Evolutionary conservation across 2,329 filamentous ascomycete genomes (phyloP).

Genomic region (Cladosporium sphaerospermum): DNA sequence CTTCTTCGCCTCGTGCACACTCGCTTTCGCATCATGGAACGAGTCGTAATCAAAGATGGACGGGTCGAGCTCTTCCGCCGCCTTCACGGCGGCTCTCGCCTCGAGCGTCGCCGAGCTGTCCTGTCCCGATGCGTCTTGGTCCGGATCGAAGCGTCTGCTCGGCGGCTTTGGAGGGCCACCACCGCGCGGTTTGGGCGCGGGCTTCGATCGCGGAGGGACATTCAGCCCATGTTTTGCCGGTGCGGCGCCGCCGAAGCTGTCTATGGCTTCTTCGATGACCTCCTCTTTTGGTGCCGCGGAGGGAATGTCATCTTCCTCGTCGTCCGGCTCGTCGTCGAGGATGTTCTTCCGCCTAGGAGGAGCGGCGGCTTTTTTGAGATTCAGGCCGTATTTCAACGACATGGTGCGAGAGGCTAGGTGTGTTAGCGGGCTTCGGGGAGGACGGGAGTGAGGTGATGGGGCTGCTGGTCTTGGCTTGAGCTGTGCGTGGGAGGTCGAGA

Average conservation of each 20-base stretch:
- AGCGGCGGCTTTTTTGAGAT: slow-evolving; percentile 27
- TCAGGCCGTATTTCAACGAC: slow-evolving; percentile 33
- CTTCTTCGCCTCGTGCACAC: slow-evolving; percentile 49
- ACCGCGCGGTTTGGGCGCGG: slow-evolving; percentile 23
- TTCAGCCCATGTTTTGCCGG: slow-evolving; percentile 15
- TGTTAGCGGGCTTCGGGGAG: background rate
- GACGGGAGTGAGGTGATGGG: background rate
- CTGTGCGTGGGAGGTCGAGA: no score
- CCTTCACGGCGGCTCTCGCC: slow-evolving; percentile 57
- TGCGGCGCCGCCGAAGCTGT: slow-evolving; percentile 45
- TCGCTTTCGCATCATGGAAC: slow-evolving; percentile 70
- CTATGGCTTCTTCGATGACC: slow-evolving; percentile 50
- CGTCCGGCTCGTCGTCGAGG: slow-evolving; percentile 24
- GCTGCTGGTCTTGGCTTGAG: no score
- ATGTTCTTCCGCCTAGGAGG: slow-evolving; percentile 20
- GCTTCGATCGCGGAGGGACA: slow-evolving; percentile 1
- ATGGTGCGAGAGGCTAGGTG: slow-evolving; percentile 16
- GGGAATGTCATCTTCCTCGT: slow-evolving; percentile 14
- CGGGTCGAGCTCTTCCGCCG: slow-evolving; percentile 61
- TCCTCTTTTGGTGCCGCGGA: background rate
- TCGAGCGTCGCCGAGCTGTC: slow-evolving; percentile 62
- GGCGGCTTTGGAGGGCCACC: slow-evolving; percentile 29
- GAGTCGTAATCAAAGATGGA: slow-evolving; percentile 81
- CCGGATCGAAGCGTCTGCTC: slow-evolving; percentile 38
- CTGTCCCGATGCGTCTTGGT: slow-evolving; percentile 41